phyloP scores from a whole-genome alignment of 2,329 filamentous ascomycete genomes.

The Lasiodiplodia theobromae region DNA sequence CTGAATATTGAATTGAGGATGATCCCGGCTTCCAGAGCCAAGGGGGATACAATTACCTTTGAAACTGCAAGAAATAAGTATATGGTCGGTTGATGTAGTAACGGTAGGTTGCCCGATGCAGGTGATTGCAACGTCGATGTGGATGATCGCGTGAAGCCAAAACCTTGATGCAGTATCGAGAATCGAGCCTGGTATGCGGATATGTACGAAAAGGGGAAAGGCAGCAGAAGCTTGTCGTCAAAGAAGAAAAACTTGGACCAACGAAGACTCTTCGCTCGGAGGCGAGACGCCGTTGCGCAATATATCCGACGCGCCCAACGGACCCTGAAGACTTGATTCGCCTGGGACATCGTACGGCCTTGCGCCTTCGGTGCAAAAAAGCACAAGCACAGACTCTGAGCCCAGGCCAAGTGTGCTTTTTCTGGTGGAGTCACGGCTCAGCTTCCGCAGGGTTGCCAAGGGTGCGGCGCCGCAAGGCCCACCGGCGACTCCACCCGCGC shows the following conservation, averaged over 20 bases:
- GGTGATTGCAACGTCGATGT: not conserved
- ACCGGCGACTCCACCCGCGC: slow-evolving; percentile 54
- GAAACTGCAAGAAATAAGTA: not conserved
- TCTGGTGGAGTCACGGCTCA: slow-evolving; percentile 47
- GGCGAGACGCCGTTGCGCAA: not conserved
- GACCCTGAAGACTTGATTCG: not conserved
- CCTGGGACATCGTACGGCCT: slow-evolving; percentile 56
- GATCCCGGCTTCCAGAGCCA: not conserved
- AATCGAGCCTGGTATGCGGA: not conserved
- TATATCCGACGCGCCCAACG: not conserved
- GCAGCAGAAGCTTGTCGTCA: not conserved
- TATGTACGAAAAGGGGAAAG: not conserved
- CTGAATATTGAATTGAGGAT: not conserved
- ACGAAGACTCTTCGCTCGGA: not conserved
- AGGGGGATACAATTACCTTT: no score
- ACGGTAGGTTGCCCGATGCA: not conserved
- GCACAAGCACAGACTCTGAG: slow-evolving; percentile 64
- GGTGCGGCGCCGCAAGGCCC: slow-evolving; percentile 71
- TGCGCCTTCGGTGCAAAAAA: slow-evolving; percentile 71
- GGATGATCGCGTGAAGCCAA: no score
- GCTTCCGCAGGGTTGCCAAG: slow-evolving; percentile 63
- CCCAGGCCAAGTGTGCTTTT: slow-evolving; percentile 46
- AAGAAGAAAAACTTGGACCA: not conserved
- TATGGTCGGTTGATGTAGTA: not conserved
- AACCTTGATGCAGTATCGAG: not conserved